Evolutionary conservation across 2,329 filamentous ascomycete genomes (phyloP).

Genomic region (Neofusicoccum cordaticola): DNA sequence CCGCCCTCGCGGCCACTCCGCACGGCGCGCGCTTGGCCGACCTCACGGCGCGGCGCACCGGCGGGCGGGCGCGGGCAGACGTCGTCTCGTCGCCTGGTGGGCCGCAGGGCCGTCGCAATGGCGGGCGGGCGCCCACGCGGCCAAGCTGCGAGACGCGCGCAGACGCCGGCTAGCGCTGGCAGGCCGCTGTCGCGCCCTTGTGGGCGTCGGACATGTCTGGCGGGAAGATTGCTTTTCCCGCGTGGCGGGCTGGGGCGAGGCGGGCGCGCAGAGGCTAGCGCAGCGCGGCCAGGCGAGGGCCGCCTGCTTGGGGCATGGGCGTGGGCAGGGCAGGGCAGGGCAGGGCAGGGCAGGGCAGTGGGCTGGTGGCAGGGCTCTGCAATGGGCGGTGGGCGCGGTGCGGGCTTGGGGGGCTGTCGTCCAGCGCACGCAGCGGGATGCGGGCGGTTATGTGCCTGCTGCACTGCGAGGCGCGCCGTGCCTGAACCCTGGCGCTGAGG

Average conservation of each 20-base stretch:
- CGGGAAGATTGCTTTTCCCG: constrained; percentile 6
- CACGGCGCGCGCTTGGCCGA: constrained; percentile 1
- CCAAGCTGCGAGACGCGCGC: neutral
- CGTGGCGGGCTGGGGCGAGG: constrained; percentile 10
- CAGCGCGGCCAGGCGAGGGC: neutral
- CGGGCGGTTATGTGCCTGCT: constrained; percentile 8
- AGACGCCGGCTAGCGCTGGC: neutral
- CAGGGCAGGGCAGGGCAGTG: neutral
- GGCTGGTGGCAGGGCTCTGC: neutral
- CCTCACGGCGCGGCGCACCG: neutral
- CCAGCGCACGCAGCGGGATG: neutral
- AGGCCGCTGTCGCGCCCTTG: neutral
- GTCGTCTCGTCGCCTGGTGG: neutral
- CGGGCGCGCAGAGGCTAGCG: neutral
- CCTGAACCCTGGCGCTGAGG: constrained; percentile 14
- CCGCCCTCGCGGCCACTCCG: neutral
- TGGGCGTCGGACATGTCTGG: neutral
- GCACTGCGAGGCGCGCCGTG: constrained; percentile 9
- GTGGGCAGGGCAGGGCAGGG: neutral
- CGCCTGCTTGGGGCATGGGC: too few species aligned
- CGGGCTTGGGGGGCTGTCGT: neutral
- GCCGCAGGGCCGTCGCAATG: neutral
- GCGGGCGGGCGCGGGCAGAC: neutral
- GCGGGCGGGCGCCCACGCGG: too few species aligned
- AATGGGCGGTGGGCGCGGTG: constrained; percentile 4